These are phyloP conservation scores for Colletotrichum spaethianum DNA, from an alignment of 2,329 filamentous ascomycete genomes.

Conservation along the genomic window DNA sequence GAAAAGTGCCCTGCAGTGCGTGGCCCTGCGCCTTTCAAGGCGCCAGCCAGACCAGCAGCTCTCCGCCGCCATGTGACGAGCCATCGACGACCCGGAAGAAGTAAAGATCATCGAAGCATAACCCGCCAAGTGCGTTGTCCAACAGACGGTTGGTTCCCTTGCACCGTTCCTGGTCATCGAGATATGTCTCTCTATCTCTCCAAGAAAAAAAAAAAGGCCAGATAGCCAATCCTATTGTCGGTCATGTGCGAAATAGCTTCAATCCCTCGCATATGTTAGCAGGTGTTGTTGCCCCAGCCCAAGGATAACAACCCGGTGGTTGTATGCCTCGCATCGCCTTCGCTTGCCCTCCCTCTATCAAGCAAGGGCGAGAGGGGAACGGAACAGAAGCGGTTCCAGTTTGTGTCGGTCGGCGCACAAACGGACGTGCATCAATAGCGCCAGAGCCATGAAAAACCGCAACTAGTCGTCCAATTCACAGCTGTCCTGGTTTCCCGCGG, in stretches of 20 bases:
- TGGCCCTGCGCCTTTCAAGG: neutral
- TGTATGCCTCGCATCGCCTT: neutral
- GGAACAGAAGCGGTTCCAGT: neutral
- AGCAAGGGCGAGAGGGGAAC: neutral
- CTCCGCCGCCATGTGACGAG: constrained; percentile 26
- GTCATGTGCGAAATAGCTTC: neutral
- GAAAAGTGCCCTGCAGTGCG: neutral
- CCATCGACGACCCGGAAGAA: constrained; percentile 6
- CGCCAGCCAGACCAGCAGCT: neutral
- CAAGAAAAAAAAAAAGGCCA: too few relatives aligned
- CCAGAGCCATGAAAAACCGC: neutral
- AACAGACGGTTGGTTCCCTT: neutral
- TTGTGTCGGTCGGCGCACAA: neutral
- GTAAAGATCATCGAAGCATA: constrained; percentile 12
- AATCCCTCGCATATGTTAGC: neutral
- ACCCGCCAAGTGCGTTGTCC: neutral
- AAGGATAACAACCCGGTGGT: neutral
- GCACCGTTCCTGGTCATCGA: constrained; percentile 18
- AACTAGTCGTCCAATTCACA: neutral
- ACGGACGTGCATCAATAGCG: neutral
- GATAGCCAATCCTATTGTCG: neutral
- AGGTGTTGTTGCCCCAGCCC: neutral
- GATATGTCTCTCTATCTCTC: constrained; percentile 13
- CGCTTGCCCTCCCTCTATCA: neutral
- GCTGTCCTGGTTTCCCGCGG: neutral